phyloP scores from a whole-genome alignment of 179 eudicot genomes.

The Silene coronaria region DNA sequence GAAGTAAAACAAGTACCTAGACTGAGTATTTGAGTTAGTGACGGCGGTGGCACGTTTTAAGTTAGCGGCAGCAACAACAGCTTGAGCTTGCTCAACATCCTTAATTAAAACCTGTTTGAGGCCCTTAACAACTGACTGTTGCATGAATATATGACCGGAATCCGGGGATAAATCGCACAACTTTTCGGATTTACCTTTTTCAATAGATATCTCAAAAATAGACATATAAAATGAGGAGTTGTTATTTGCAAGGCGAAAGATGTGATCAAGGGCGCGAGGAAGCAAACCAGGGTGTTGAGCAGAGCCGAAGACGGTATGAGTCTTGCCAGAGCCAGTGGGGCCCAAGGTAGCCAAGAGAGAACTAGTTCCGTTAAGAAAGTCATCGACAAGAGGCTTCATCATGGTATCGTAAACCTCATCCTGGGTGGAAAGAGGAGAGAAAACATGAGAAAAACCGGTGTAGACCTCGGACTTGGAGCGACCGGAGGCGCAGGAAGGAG shows the following conservation, averaged over 20 bases:
- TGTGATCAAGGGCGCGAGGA: conserved; percentile 59
- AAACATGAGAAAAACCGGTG: conserved; percentile 68
- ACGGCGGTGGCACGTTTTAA: conserved; percentile 70
- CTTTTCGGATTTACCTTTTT: conserved; percentile 67
- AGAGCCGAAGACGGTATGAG: conserved; percentile 76
- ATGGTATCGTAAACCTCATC: conserved; percentile 62
- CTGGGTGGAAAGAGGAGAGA: conserved; percentile 57
- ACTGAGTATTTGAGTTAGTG: conserved; percentile 75
- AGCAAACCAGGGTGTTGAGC: conserved; percentile 81
- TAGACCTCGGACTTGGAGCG: conserved; percentile 56
- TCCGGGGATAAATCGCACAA: conserved; percentile 59
- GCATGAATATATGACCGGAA: conserved; percentile 53
- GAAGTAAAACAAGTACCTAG: conserved; percentile 57
- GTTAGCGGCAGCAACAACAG: conserved; percentile 57
- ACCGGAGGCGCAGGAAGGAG: conserved; percentile 39
- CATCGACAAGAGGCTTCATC: conserved; percentile 66
- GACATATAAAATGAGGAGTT: conserved; percentile 47
- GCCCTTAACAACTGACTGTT: conserved; percentile 62
- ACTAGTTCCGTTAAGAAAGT: conserved; percentile 60
- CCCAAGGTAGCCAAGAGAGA: conserved; percentile 82
- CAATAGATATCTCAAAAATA: conserved; percentile 69
- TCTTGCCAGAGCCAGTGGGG: conserved; percentile 95
- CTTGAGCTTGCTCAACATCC: conserved; percentile 67
- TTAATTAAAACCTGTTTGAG: conserved; percentile 48
- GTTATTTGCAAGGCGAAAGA: too few species aligned